Conservation (phyloP, 345 rosid species). For the Pseudoturritis turrita region DNA sequence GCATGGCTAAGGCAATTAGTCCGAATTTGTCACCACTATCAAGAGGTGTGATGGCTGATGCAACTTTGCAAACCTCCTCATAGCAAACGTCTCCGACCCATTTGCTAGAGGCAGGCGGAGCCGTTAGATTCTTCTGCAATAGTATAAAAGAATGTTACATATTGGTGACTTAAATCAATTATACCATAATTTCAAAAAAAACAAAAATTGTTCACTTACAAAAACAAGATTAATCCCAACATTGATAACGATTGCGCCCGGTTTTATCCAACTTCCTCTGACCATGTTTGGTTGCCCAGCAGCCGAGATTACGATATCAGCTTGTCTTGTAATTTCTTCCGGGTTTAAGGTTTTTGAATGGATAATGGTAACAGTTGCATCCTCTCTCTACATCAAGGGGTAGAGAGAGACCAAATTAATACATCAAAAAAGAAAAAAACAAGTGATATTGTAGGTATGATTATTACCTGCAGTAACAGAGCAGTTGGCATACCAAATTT, state of each 20-base stretch:
- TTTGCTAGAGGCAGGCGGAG: conserved; percentile 51
- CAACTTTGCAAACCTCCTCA: conserved; percentile 44
- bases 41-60: conserved; percentile 67
- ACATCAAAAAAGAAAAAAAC: background rate
- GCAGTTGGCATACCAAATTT: conserved; percentile 95
- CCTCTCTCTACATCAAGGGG: conserved; percentile 57
- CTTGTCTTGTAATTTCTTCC: conserved; percentile 64
- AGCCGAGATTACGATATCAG: conserved; percentile 78
- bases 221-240: conserved; percentile 82
- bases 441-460: background rate
- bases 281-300: conserved; percentile 85
- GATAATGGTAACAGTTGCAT: conserved; percentile 70
- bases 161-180: background rate
- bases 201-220: conserved; percentile 33
- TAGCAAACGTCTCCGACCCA: conserved; percentile 55
- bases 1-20: conserved; percentile 91
- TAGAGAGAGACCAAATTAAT: no score
- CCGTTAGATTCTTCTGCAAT: conserved; percentile 45
- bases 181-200: background rate
- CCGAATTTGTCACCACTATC: conserved; percentile 93
- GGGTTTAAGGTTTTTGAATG: conserved; percentile 79
- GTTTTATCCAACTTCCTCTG: conserved; percentile 80
- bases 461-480: conserved; percentile 61
- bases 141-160: background rate
- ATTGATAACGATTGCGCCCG: conserved; percentile 78